Percentiles rank a stretch among this genome's conserved stretches.
Conservation (phyloP, 2,329 filamentous ascomycete genomes). For the Epichloe gansuensis region DNA sequence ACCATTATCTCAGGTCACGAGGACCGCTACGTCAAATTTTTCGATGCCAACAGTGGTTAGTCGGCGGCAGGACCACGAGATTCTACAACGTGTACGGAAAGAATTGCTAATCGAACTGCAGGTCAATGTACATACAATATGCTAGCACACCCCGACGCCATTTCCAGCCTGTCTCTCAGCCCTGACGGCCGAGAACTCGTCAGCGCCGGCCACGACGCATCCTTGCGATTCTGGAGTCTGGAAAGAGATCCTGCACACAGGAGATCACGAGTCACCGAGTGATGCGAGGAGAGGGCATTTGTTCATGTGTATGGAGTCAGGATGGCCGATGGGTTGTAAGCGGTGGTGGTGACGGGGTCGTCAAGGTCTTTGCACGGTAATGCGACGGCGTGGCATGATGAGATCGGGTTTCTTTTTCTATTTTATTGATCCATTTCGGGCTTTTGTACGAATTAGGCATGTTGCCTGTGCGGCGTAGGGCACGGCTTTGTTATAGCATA, state of each 20-base stretch:
- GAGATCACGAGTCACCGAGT: conserved; percentile 87
- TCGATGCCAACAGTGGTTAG: conserved; percentile 97
- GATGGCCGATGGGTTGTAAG: conserved; percentile 92
- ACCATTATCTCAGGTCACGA: conserved; percentile 95
- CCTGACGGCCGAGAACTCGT: conserved; percentile 91
- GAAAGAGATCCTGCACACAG: conserved; percentile 88
- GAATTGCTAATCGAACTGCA: conserved; percentile 24
- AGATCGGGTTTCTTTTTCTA: background rate
- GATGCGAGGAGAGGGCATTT: conserved; percentile 94
- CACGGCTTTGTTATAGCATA: conserved; percentile 9
- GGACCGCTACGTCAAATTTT: conserved; percentile 91
- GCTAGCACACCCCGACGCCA: conserved; percentile 89
- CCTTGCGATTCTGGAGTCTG: conserved; percentile 90
- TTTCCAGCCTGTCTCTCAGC: conserved; percentile 81
- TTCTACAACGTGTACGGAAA: background rate
- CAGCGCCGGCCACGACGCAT: conserved; percentile 90
- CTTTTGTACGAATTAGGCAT: conserved; percentile 4
- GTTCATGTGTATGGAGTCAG: conserved; percentile 87
- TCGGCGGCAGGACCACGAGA: conserved; percentile 13
- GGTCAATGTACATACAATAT: conserved; percentile 99
- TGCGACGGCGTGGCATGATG: background rate
- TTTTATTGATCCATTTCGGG: background rate
- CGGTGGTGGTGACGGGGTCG: conserved; percentile 86
- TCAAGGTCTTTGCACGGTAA: conserved; percentile 72
- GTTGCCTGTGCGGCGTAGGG: conserved; percentile 5